Evolutionary conservation across 352 stramenopile genomes (phyloP), one percentile per base, ranked within the genome.

Genomic region (Achlya hypogyna): DNA sequence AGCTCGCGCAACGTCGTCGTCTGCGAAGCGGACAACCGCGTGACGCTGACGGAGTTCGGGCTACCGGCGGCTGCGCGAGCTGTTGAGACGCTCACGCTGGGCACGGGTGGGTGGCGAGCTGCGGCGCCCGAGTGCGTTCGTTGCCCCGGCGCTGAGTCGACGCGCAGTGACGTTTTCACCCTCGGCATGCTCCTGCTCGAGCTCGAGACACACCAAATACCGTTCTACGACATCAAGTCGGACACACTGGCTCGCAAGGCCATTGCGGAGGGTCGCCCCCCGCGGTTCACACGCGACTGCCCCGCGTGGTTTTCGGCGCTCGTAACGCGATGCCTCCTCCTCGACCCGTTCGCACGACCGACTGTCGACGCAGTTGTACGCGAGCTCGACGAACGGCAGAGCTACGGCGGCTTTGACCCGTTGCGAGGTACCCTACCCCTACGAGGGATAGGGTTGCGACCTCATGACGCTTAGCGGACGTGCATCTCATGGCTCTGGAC

Each of bases 161-260:
- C 22, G 18, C 22, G 22, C 29, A 54, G 49, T 16, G 74, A 79
- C 35, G 65, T 79, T 16, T 79, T 76, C 40, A 73, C 72, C 31
- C 76, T 79, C 29, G 74, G 74, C n/a, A 70, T 79, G 2, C 47
- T 79, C 14, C 63, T 79, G 0, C 63, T 64, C 4, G 74, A 79
- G 43, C 27, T 79, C 0, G 70, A 77, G 34, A 76, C 74, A 20
- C 49, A 67, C 25, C 27, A 71, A 20, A 49, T 75, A 5, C 74
- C 74, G 9, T 79, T 87, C 34, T 75, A 88, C 29, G 45, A 65
- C 20, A 12, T 29, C n/a, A 65, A 28, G 43, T 34, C 25, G 4
- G 10, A 40, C n/a, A 69, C 8, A 4, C 38, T 52, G 0, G 5
- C 52, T 28, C 49, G 27, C 27, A 56, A 58, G 12, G 27, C 27